Evolutionary conservation across 768 basidiomycete genomes (phyloP).

Genomic region (Pisolithus marmoratus): DNA sequence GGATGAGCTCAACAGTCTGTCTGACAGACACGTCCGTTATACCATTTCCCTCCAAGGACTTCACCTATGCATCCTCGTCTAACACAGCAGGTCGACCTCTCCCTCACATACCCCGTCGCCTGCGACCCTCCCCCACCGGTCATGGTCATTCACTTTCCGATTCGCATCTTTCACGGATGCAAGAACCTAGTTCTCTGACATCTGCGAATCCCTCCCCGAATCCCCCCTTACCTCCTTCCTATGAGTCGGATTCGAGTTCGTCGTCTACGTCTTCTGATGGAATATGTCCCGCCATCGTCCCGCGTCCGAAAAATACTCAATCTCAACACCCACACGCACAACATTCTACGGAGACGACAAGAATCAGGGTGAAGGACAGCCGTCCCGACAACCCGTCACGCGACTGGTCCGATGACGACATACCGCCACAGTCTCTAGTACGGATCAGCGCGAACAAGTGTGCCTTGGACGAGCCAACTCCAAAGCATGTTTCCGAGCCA

Average conservation of each 20-base stretch:
- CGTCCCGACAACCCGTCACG: no score
- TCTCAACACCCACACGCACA: constrained; percentile 17
- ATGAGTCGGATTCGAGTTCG: constrained; percentile 28
- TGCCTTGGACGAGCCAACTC: constrained; percentile 18
- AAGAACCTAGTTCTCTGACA: neutral
- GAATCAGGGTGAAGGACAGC: constrained; percentile 3
- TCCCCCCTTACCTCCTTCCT: constrained; percentile 7
- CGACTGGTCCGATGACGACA: constrained; percentile 27
- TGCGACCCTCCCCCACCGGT: no score
- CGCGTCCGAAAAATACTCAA: constrained; percentile 34
- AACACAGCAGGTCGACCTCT: no score
- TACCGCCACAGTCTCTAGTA: constrained; percentile 10
- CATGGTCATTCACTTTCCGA: neutral
- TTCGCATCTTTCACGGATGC: neutral
- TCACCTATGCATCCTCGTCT: no score
- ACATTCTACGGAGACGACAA: constrained; percentile 12
- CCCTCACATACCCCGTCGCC: no score
- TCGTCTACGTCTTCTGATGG: constrained; percentile 35
- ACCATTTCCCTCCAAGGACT: no score
- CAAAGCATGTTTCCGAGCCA: constrained; percentile 18
- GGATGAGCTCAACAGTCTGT: no score
- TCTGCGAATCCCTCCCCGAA: neutral
- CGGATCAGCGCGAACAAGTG: constrained; percentile 16
- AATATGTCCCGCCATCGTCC: constrained; percentile 28
- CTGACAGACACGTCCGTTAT: no score